Conservation (phyloP, 495 filamentous ascomycete genomes). For the Extremus antarcticus region DNA sequence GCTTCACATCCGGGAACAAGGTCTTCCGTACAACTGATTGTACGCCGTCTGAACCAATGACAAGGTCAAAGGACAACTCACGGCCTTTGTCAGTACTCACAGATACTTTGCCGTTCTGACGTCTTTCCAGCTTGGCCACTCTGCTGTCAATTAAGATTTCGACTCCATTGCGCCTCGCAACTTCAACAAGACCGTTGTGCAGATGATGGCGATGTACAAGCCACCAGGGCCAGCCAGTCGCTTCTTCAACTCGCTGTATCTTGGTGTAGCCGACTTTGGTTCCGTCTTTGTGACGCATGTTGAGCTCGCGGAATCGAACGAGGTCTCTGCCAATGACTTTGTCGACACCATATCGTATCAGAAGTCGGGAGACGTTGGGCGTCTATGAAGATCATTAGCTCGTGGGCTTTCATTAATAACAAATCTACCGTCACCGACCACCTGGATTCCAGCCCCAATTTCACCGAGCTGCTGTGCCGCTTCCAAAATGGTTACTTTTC, state of each 20-base stretch:
- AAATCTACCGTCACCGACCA: no score
- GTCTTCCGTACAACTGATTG: slow-evolving; percentile 30
- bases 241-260: slow-evolving; percentile 13
- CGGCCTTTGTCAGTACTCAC: slow-evolving; percentile 29
- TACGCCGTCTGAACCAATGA: slow-evolving; percentile 36
- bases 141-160: slow-evolving; percentile 29
- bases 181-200: slow-evolving; percentile 29
- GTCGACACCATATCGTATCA: slow-evolving; percentile 27
- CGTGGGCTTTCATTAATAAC: slow-evolving; percentile 21
- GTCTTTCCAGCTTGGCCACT: slow-evolving; percentile 25
- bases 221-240: slow-evolving; percentile 20
- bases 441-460: slow-evolving; percentile 16
- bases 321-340: slow-evolving; percentile 32
- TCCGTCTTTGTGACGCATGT: slow-evolving; percentile 33
- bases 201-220: slow-evolving; percentile 29
- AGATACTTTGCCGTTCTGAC: slow-evolving; percentile 18
- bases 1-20: slow-evolving; percentile 30
- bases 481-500: slow-evolving; percentile 19
- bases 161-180: slow-evolving; percentile 28
- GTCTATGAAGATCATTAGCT: no score
- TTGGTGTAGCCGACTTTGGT: slow-evolving; percentile 30
- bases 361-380: slow-evolving; percentile 15
- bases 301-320: slow-evolving; percentile 32
- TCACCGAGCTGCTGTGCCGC: slow-evolving; percentile 17
- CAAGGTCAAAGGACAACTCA: slow-evolving; percentile 30